A percentile compares a stretch with the other conserved stretches of the same genome.
Evolutionary conservation across 2,329 filamentous ascomycete genomes (phyloP).

Genomic region (Monilinia fructicola): DNA sequence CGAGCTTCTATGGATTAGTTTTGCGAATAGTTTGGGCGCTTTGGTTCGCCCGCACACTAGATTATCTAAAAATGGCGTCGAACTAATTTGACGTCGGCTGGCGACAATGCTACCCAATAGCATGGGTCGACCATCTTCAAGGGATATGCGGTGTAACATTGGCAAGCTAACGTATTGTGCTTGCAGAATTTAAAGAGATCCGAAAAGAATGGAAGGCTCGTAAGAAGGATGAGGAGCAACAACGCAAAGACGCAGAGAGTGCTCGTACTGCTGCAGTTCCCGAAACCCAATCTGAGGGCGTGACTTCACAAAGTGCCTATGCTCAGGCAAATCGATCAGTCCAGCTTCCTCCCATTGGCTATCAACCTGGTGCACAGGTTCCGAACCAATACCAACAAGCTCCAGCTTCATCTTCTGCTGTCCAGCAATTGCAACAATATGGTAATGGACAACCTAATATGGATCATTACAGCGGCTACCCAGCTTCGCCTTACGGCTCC

Average conservation of each 20-base stretch:
- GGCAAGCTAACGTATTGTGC: constrained; percentile 34
- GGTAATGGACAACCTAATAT: constrained; percentile 38
- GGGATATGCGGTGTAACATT: constrained; percentile 39
- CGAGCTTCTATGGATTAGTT: background rate
- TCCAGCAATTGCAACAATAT: constrained; percentile 60
- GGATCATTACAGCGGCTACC: constrained; percentile 53
- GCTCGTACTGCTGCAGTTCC: constrained; percentile 58
- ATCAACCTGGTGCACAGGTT: constrained; percentile 58
- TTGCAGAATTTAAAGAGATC: constrained; percentile 90
- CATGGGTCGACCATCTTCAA: constrained; percentile 42
- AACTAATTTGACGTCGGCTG: constrained; percentile 52
- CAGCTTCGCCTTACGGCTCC: constrained; percentile 56
- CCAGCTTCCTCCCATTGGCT: constrained; percentile 69
- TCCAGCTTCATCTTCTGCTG: constrained; percentile 50
- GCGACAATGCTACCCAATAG: constrained; percentile 44
- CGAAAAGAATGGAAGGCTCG: constrained; percentile 98
- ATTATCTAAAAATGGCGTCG: constrained; percentile 45
- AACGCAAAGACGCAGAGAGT: constrained; percentile 88
- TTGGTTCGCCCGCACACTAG: constrained; percentile 25
- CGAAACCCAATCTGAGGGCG: constrained; percentile 53
- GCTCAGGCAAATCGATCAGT: constrained; percentile 52
- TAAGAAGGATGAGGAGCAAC: constrained; percentile 96
- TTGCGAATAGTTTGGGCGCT: constrained; percentile 27
- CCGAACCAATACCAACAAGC: constrained; percentile 36
- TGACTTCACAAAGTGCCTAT: constrained; percentile 50